Conservation (phyloP, 1,139 yeast genomes). For the Debaryomycetaceae sp. region DNA sequence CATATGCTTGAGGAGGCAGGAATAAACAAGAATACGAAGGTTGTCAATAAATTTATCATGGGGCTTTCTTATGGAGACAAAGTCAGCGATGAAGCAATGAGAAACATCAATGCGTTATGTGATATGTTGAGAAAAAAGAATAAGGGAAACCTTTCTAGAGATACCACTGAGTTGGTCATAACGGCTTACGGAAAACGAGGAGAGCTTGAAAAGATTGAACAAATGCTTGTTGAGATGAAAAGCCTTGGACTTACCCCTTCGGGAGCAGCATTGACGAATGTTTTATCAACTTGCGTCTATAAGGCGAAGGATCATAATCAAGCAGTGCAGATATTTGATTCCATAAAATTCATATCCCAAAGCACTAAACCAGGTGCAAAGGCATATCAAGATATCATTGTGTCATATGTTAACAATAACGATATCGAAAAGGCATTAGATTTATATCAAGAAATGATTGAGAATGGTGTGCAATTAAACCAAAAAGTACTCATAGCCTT, state of each 20-base stretch:
- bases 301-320: slow-evolving; percentile 50
- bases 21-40: slow-evolving; percentile 26
- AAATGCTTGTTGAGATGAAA: slow-evolving; percentile 48
- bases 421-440: slow-evolving; percentile 74
- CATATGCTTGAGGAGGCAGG: slow-evolving; percentile 32
- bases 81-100: slow-evolving; percentile 20
- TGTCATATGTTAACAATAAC: slow-evolving; percentile 57
- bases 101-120: slow-evolving; percentile 22
- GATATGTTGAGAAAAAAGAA: slow-evolving; percentile 12
- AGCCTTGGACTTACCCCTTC: slow-evolving; percentile 49
- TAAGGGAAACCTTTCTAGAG: slow-evolving; percentile 19
- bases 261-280: slow-evolving; percentile 55
- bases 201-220: slow-evolving; percentile 29
- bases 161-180: slow-evolving; percentile 34
- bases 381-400: slow-evolving; percentile 69
- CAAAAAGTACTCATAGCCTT: slow-evolving; percentile 57
- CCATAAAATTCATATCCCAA: slow-evolving; percentile 75
- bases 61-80: slow-evolving; percentile 28
- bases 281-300: slow-evolving; percentile 63
- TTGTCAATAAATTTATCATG: slow-evolving; percentile 45
- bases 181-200: slow-evolving; percentile 38
- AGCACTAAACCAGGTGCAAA: slow-evolving; percentile 61
- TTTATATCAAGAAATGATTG: slow-evolving; percentile 66
- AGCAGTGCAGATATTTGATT: slow-evolving; percentile 74
- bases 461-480: slow-evolving; percentile 22